A percentile compares a stretch with the other conserved stretches of the same genome.
These are phyloP conservation scores for Pleodorina starrii DNA, from an alignment of 139 green algal genomes.

Conservation along the genomic window DNA sequence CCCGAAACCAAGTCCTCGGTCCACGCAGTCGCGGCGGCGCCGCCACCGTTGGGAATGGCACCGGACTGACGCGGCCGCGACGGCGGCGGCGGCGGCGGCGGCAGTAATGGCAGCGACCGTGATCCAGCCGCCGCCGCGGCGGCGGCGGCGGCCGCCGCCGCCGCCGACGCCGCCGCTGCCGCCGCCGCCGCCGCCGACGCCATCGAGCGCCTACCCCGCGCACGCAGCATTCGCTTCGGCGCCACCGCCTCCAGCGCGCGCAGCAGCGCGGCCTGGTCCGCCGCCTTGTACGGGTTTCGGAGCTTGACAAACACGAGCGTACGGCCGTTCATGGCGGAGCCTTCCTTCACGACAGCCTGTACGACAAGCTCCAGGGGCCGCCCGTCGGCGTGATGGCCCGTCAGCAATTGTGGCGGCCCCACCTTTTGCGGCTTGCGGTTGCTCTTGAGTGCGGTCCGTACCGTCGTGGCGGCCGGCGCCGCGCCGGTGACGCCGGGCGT, in stretches of 20 bases:
- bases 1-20: neutral
- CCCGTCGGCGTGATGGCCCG: slow-evolving; percentile 1
- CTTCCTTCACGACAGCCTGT: slow-evolving; percentile 42
- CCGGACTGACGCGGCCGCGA: neutral
- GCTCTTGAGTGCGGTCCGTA: slow-evolving; percentile 15
- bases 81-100: neutral
- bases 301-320: slow-evolving; percentile 17
- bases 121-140: too few relatives aligned
- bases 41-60: neutral
- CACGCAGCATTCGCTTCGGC: slow-evolving; percentile 10
- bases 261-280: slow-evolving; percentile 15
- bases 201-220: neutral
- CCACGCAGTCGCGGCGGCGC: neutral
- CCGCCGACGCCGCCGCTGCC: too few relatives aligned
- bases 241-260: slow-evolving; percentile 9
- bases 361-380: neutral
- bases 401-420: slow-evolving; percentile 2
- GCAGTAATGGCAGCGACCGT: neutral
- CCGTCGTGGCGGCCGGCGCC: neutral
- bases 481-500: neutral
- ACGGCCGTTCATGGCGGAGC: neutral
- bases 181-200: neutral
- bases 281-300: neutral
- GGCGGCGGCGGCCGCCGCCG: too few relatives aligned
- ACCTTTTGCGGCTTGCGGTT: neutral